phyloP scores from a whole-genome alignment of 495 filamentous ascomycete species.

The Lichenothelia convexa region DNA sequence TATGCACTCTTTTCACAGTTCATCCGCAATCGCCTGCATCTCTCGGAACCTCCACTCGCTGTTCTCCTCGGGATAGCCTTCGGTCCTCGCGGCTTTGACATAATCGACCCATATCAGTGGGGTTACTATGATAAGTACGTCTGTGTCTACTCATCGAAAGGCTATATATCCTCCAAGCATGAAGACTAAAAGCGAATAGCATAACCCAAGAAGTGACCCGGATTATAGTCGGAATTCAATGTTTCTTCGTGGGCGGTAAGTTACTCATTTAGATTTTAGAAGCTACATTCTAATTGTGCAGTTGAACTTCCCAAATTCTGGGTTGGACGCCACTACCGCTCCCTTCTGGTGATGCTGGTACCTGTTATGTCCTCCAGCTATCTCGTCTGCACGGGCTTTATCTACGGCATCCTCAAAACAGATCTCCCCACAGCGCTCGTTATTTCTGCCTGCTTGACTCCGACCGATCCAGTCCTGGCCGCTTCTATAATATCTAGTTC shows the following conservation, averaged over 20 bases:
- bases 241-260: constrained; percentile 23
- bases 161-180: background rate
- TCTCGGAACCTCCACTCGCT: constrained; percentile 33
- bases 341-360: constrained; percentile 26
- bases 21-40: constrained; percentile 32
- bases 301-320: constrained; percentile 30
- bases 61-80: constrained; percentile 28
- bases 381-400: constrained; percentile 26
- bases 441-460: constrained; percentile 31
- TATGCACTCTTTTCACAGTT: constrained; percentile 30
- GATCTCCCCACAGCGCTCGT: constrained; percentile 23
- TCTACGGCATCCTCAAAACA: constrained; percentile 21
- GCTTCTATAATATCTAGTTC: constrained; percentile 27
- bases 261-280: too few species aligned
- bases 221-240: constrained; percentile 29
- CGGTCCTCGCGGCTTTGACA: constrained; percentile 20
- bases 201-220: constrained; percentile 28
- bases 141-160: constrained; percentile 6
- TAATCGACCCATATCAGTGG: constrained; percentile 25
- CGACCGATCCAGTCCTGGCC: constrained; percentile 33
- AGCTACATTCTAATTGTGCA: too few species aligned
- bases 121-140: constrained; percentile 25
- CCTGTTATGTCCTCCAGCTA: constrained; percentile 33
- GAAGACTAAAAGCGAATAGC: background rate
- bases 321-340: constrained; percentile 25